Evolutionary conservation across 2,329 filamentous ascomycete species (phyloP), one percentile per base, ranked within the genome.

Genomic region (Fusarium sp.): DNA sequence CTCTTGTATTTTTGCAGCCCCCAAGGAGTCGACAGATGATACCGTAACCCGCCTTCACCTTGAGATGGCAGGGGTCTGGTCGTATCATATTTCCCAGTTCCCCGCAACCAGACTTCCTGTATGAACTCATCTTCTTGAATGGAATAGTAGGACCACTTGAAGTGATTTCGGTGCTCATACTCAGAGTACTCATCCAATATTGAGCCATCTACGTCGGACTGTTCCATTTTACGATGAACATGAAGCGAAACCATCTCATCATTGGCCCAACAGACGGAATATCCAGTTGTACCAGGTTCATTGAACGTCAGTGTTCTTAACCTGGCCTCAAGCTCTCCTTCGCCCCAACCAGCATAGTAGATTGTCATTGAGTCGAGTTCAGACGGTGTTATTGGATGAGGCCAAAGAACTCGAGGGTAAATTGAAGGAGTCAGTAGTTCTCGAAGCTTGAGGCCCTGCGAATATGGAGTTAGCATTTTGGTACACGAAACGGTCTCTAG

Each of bases 41-140:
- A 59, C 8, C 6, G 13, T n/a, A 20, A 12, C 20, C 50, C 17
- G 0, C 49, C 42, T 13, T 52, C 39, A 11, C n/a, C 39, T 44
- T 22, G 29, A 13, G 27, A 49, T 6, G 65, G 66, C 17, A 69
- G 52, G 3, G 38, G 22, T 3, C 22, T 36, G 6, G 31, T 4
- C 4, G 38, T 45, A 29, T 42, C 42, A 13, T 69, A 49, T 15
- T 12, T 31, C 3, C 27, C 22, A 6, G 18, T 25, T 10, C 58
- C 66, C 15, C 70, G 46, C 14, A 71, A 10, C 70, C 70, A 73
- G 7, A 73, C 25, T 25, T 68, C 46, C 7, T 60, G 33, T 11
- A 73, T 3, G 6, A 42, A 45, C 6, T 73, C 66, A 7, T 27
- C 58, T 11, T 52, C 22, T 17, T 58, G 54, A 1, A 73, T 5